Percentiles rank a stretch among this genome's conserved stretches.
phyloP scores from a whole-genome alignment of 1,284 basidiomycete genomes.

The Sporisorium graminicola region DNA sequence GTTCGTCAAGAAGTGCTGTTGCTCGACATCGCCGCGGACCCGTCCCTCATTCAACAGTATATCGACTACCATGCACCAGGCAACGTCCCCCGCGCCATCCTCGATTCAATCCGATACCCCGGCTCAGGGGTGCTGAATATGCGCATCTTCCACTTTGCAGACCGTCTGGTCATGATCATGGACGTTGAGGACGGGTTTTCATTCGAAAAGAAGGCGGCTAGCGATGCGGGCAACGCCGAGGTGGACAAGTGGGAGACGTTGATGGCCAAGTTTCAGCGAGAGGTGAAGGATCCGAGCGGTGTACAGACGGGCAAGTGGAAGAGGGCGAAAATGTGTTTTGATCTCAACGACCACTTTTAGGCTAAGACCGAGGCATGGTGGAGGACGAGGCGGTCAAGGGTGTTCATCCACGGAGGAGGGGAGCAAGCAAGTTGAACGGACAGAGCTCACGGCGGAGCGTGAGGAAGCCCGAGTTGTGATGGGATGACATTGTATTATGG shows the following conservation, averaged over 20 bases:
- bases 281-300: slow-evolving; percentile 30
- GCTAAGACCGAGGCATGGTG: neutral
- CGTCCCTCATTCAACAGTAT: slow-evolving; percentile 30
- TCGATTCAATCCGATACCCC: slow-evolving; percentile 37
- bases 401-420: too few species aligned
- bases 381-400: too few species aligned
- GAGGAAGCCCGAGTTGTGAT: slow-evolving; percentile 1
- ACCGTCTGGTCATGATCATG: slow-evolving; percentile 42
- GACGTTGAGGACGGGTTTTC: slow-evolving; percentile 43
- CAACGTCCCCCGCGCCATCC: slow-evolving; percentile 30
- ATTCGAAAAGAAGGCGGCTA: slow-evolving; percentile 25
- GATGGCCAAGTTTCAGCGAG: slow-evolving; percentile 37
- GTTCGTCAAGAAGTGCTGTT: slow-evolving; percentile 39
- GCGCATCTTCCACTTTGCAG: slow-evolving; percentile 44
- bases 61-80: slow-evolving; percentile 41
- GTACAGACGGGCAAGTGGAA: slow-evolving; percentile 37
- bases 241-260: slow-evolving; percentile 30
- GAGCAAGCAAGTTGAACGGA: neutral
- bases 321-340: slow-evolving; percentile 30
- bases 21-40: slow-evolving; percentile 28
- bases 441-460: neutral
- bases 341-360: slow-evolving; percentile 23
- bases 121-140: slow-evolving; percentile 41
- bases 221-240: slow-evolving; percentile 23
- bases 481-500: neutral